Evolutionary conservation across 2,329 filamentous ascomycete genomes (phyloP).

Genomic region (Trichoderma polysporum): DNA sequence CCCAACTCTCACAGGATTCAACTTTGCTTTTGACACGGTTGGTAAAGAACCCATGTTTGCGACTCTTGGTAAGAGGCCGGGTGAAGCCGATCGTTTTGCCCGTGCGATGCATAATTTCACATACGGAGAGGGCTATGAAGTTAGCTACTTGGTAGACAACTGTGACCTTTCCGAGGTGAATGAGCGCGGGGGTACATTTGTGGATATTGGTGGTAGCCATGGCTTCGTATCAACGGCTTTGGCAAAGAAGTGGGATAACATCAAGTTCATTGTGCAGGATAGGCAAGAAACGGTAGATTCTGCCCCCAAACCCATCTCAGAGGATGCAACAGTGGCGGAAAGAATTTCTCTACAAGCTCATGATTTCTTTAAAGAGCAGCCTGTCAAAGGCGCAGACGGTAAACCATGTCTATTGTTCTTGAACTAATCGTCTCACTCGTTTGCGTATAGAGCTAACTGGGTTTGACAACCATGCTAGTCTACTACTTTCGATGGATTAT

Average conservation of each 20-base stretch:
- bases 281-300: constrained; percentile 48
- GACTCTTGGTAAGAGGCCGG: constrained; percentile 49
- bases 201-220: constrained; percentile 59
- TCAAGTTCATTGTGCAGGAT: constrained; percentile 58
- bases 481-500: constrained; percentile 62
- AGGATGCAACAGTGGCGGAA: constrained; percentile 38
- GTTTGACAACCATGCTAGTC: constrained; percentile 33
- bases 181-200: constrained; percentile 46
- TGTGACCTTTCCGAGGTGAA: constrained; percentile 54
- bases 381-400: constrained; percentile 53
- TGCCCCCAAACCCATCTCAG: constrained; percentile 44
- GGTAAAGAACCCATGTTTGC: constrained; percentile 55
- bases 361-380: constrained; percentile 59
- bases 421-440: not conserved
- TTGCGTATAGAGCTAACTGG: not conserved
- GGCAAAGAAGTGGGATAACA: constrained; percentile 48
- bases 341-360: constrained; percentile 49
- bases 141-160: constrained; percentile 52
- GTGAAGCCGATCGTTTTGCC: constrained; percentile 52
- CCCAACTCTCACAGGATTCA: constrained; percentile 51
- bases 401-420: constrained; percentile 19
- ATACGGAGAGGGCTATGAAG: constrained; percentile 56
- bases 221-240: constrained; percentile 58
- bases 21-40: constrained; percentile 50
- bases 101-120: constrained; percentile 56